Percentiles rank a stretch among this genome's conserved stretches.
These are phyloP conservation scores for Lachnellula arida DNA, from an alignment of 2,329 filamentous ascomycete genomes.

Conservation along the genomic window DNA sequence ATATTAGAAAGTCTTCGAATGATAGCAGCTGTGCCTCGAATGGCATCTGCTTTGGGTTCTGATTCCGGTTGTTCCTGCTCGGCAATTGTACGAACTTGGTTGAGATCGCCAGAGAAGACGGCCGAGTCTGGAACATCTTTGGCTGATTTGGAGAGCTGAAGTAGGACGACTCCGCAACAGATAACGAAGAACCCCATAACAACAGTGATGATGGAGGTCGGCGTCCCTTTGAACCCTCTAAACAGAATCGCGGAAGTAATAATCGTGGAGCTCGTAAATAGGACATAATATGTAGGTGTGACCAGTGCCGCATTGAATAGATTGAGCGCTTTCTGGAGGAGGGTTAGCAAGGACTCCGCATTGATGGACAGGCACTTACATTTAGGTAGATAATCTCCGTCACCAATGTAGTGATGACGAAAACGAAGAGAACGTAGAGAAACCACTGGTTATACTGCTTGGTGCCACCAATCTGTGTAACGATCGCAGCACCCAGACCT, in stretches of 20 bases:
- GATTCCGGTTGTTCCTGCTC: conserved; percentile 95
- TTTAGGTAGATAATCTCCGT: conserved; percentile 96
- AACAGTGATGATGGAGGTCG: conserved; percentile 76
- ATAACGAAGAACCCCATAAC: conserved; percentile 93
- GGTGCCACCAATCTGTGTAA: conserved; percentile 76
- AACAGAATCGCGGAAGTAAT: conserved; percentile 91
- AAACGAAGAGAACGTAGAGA: conserved; percentile 83
- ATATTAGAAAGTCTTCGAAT: conserved; percentile 74
- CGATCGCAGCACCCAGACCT: conserved; percentile 83
- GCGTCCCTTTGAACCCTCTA: conserved; percentile 85
- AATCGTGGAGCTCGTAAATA: conserved; percentile 94
- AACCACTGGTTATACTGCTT: conserved; percentile 98
- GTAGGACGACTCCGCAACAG: conserved; percentile 82
- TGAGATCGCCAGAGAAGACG: conserved; percentile 86
- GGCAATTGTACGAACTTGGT: conserved; percentile 92
- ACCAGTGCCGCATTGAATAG: conserved; percentile 95
- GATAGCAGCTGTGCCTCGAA: conserved; percentile 85
- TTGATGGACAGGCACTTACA: conserved; percentile 50
- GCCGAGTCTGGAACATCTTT: conserved; percentile 95
- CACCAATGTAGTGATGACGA: conserved; percentile 81
- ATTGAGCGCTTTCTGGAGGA: conserved; percentile 86
- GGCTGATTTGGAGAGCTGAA: conserved; percentile 96
- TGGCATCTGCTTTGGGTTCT: conserved; percentile 93
- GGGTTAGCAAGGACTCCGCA: conserved; percentile 5
- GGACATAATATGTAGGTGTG: conserved; percentile 97